Base-by-base conservation (phyloP, 768 basidiomycete species). In the Serpula lacrymans region DNA sequence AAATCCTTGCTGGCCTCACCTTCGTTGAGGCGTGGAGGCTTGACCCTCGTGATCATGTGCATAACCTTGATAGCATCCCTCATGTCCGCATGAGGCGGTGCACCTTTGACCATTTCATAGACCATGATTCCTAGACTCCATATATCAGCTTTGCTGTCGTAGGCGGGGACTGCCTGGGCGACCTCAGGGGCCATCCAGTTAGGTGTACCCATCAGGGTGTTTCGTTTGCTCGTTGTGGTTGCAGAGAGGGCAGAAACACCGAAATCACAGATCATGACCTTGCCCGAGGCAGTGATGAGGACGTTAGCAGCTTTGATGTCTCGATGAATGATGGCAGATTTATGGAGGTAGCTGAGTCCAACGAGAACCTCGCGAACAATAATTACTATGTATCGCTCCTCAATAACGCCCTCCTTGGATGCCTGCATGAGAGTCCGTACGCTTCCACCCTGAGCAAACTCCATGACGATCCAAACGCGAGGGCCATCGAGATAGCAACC, bases 161-260 rank as follows among this genome's bases (percentile, higher is more conserved):
- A 98, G 30, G 82, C 74, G n/a, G 90, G 80, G 9, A 88, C 83
- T 8, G 76, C 74, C 49, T 91, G 88, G 12, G 95, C 89, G 3
- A 98, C 92, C 63, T 99, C 96, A 0, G 96, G 96, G 0, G 96
- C 96, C 96, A 99, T 99, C 95, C 95, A 98, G 59, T 96, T 91
- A 0, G 94, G 95, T 2, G 96, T 98, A 2, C 96, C 96, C 46
- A 94, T 91, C 55, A 98, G 78, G 0, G 96, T 99, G 38, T 94
- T 92, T 17, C 96, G 81, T 62, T 98, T 98, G 60, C 90, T 91
- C 9, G 84, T 81, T 3, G 81, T 73, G 12, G 82, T 88, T 18
- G 81, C 78, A 39, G 97, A 77, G 26, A 96, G 78, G 3, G 94
- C 96, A 4, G 95, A 96, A 34, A 99, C 96, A 21, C 96, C 96